These are phyloP conservation scores for Ceratocystis smalleyi DNA, from an alignment of 2,329 filamentous ascomycete species.

Conservation along the genomic window DNA sequence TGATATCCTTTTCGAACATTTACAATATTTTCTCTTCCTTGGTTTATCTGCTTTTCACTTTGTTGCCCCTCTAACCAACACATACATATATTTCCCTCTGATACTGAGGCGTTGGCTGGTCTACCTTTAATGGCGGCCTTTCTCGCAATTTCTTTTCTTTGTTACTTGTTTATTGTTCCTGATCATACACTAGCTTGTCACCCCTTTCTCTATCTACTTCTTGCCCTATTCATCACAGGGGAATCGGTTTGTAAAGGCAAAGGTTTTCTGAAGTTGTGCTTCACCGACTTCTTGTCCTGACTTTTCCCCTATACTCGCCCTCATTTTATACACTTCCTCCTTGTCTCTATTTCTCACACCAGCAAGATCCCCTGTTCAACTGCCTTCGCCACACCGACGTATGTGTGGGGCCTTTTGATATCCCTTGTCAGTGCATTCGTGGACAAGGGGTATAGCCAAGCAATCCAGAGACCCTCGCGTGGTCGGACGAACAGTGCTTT, in stretches of 20 bases:
- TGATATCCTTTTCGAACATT: conserved; percentile 15
- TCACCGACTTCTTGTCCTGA: neutral
- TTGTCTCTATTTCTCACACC: conserved; percentile 16
- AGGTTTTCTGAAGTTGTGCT: neutral
- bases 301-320: conserved; percentile 9
- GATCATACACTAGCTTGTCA: neutral
- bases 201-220: conserved; percentile 13
- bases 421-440: neutral
- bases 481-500: neutral
- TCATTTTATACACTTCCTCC: neutral
- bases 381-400: too few relatives aligned
- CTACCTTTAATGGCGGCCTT: conserved; percentile 4
- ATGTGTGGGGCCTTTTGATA: neutral
- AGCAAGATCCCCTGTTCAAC: conserved; percentile 15
- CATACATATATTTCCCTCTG: conserved; percentile 1
- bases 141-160: conserved; percentile 7
- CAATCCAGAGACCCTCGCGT: too few relatives aligned
- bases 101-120: neutral
- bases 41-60: neutral
- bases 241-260: neutral
- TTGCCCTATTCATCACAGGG: conserved; percentile 9
- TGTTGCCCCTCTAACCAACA: neutral
- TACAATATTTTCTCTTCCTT: conserved; percentile 8
- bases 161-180: neutral
- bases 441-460: neutral